phyloP scores from a whole-genome alignment of 2,329 filamentous ascomycete genomes.

The Purpureocillium lavendulum region DNA sequence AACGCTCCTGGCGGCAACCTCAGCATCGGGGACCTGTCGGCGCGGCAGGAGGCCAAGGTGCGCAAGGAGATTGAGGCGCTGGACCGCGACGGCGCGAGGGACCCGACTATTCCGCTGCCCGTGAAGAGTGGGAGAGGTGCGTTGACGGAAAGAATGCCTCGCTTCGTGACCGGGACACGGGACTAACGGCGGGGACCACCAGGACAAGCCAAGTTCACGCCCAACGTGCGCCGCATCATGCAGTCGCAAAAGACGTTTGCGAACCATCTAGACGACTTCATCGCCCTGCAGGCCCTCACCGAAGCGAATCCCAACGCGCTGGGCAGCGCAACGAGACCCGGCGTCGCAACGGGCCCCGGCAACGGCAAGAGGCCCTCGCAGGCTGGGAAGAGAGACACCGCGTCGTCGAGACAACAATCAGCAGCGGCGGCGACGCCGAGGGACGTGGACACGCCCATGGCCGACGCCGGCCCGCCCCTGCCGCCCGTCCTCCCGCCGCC shows the following conservation, averaged over 20 bases:
- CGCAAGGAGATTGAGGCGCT: slow-evolving; percentile 75
- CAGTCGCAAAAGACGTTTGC: slow-evolving; percentile 76
- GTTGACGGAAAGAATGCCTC: slow-evolving; percentile 6
- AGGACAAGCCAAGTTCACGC: slow-evolving; percentile 51
- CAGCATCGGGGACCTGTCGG: slow-evolving; percentile 58
- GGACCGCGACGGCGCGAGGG: slow-evolving; percentile 69
- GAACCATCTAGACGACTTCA: slow-evolving; percentile 74
- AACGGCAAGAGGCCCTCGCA: slow-evolving; percentile 16
- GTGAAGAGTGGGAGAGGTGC: slow-evolving; percentile 38
- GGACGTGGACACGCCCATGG: slow-evolving; percentile 19
- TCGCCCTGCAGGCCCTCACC: slow-evolving; percentile 48
- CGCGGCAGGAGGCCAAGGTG: slow-evolving; percentile 75
- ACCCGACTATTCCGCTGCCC: slow-evolving; percentile 63
- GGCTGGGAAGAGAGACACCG: too few relatives aligned
- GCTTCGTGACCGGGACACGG: neutral
- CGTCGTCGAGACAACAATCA: slow-evolving; percentile 11
- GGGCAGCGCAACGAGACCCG: slow-evolving; percentile 11
- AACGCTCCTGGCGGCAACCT: slow-evolving; percentile 38
- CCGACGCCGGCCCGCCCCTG: slow-evolving; percentile 11
- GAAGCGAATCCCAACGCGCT: slow-evolving; percentile 26
- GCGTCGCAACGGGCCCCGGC: slow-evolving; percentile 16
- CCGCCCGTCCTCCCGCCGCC: slow-evolving; percentile 26
- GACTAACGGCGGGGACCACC: neutral
- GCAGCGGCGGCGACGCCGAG: slow-evolving; percentile 12
- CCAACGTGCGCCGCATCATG: slow-evolving; percentile 67